Base-by-base conservation (phyloP, 805 yeast genomes). In the Ogataea nonfermentans region DNA sequence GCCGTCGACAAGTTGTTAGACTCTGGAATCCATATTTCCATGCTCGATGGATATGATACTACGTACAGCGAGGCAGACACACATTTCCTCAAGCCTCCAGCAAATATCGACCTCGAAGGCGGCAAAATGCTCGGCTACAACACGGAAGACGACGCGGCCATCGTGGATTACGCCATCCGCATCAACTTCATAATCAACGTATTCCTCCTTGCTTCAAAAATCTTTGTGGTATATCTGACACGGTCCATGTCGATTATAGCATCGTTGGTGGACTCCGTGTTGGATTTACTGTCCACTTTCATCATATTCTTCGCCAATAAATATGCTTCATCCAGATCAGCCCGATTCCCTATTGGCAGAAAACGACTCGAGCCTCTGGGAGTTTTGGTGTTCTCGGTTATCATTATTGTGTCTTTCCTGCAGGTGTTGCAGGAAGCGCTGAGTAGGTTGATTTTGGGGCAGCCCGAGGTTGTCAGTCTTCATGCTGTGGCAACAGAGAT, bases 301-400 rank as follows among this genome's bases (percentile, higher is more conserved):
- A 84, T 85, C 48, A 85, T 85, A 35, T 84, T 69, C 62, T 57
- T 74, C 32, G 76, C 84, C 37, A 79, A 84, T 48, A 65, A 63
- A 44, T 62, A 73, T 39, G 71, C 81, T 3, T 60, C 65, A 8
- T 63, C 65, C 10, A 43, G 45, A 19, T 52, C 60, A 1, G 35
- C 49, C 2, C 62, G 63, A 20, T 79, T 74, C 50, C 95, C 95
- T 0, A 76, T 85, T 16, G 95, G 95, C 3, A 67, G 85, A 32
- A 70, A 79, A 26, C 71, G 89, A 45, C 64, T 84, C 26, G 93
- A 84, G 55, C 95, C 95, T 1, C 69, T 84, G 40, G 93, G 95
- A 0, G 83, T 84, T 12, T 67, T 85, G 42, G 78, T 84, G 2
- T 84, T 84, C 53, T 80, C 88, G 1, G 70, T 84, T 27, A 68